phyloP scores from a whole-genome alignment of 2,329 filamentous ascomycete species.

The Colletotrichum sp. region DNA sequence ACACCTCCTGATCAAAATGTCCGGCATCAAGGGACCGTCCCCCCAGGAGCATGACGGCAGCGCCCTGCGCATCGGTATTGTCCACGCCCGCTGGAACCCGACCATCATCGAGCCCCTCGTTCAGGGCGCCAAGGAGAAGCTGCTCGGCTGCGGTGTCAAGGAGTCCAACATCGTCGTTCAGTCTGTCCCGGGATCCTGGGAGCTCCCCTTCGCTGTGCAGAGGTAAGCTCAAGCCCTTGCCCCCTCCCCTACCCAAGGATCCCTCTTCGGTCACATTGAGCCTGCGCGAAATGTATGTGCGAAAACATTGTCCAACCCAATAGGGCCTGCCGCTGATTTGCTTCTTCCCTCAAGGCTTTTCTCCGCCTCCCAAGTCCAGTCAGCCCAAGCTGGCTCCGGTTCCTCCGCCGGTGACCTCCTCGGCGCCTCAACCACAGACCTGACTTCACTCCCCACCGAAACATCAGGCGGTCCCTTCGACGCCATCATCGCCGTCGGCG shows the following conservation, averaged over 20 bases:
- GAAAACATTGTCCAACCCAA: background rate
- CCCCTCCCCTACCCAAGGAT: background rate
- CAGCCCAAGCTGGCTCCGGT: slow-evolving; percentile 64
- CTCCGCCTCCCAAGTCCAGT: slow-evolving; percentile 85
- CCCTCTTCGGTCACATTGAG: background rate
- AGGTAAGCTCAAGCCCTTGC: slow-evolving; percentile 57
- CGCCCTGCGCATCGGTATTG: slow-evolving; percentile 86
- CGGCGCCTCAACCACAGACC: slow-evolving; percentile 70
- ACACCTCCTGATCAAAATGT: slow-evolving; percentile 35
- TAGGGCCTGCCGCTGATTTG: background rate
- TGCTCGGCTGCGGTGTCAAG: slow-evolving; percentile 80
- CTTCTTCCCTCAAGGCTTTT: slow-evolving; percentile 64
- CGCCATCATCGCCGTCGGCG: slow-evolving; percentile 92
- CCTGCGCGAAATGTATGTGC: background rate
- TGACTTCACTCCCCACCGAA: slow-evolving; percentile 53
- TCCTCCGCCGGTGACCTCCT: slow-evolving; percentile 78
- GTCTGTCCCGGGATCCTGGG: slow-evolving; percentile 92
- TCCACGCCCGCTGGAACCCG: slow-evolving; percentile 95
- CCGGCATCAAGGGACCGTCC: slow-evolving; percentile 60
- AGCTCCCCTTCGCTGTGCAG: slow-evolving; percentile 89
- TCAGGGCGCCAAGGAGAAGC: slow-evolving; percentile 77
- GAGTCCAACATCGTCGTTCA: slow-evolving; percentile 88
- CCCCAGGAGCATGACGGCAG: slow-evolving; percentile 69
- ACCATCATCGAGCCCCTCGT: slow-evolving; percentile 87
- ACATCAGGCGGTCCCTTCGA: slow-evolving; percentile 75